Evolutionary conservation across 371 early-diverging fungal species (phyloP).

Genomic region (Apophysomyces sp.): DNA sequence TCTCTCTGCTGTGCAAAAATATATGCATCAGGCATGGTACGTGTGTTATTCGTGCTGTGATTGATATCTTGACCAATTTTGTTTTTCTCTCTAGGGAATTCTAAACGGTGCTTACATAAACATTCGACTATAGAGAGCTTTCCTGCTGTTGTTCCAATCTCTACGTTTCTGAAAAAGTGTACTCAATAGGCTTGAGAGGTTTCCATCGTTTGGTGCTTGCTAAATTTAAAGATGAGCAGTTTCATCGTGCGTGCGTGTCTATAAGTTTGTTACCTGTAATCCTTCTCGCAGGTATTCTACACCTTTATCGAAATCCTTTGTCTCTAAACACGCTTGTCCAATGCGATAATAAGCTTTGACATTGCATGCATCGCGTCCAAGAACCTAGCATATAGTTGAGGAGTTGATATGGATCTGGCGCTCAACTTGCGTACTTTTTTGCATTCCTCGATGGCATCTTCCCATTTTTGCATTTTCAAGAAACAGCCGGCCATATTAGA

Average conservation of each 20-base stretch:
- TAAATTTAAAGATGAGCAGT: too few species aligned
- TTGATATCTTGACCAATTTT: background rate
- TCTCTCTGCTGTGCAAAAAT: conserved; percentile 85
- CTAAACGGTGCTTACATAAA: conserved; percentile 7
- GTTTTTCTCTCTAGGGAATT: background rate
- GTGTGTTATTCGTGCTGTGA: background rate
- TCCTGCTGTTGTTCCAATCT: conserved; percentile 10
- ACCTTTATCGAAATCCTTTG: conserved; percentile 53
- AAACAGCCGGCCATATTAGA: conserved; percentile 43
- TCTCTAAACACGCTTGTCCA: conserved; percentile 57
- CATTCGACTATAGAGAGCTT: conserved; percentile 29
- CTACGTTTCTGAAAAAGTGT: conserved; percentile 13
- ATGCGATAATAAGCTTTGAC: conserved; percentile 64
- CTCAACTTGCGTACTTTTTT: conserved; percentile 19
- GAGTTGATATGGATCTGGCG: background rate
- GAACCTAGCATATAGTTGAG: conserved; percentile 15
- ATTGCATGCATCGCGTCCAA: conserved; percentile 53
- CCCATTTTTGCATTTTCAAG: conserved; percentile 35
- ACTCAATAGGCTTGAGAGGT: conserved; percentile 7
- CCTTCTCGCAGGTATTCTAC: conserved; percentile 45
- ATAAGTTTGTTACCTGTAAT: conserved; percentile 28
- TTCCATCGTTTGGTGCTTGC: conserved; percentile 16
- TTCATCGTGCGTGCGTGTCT: background rate
- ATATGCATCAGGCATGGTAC: conserved; percentile 16
- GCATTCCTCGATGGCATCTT: conserved; percentile 39